Evolutionary conservation across 257 asterid species (phyloP).

Genomic region (Solanum tarapatanum): DNA sequence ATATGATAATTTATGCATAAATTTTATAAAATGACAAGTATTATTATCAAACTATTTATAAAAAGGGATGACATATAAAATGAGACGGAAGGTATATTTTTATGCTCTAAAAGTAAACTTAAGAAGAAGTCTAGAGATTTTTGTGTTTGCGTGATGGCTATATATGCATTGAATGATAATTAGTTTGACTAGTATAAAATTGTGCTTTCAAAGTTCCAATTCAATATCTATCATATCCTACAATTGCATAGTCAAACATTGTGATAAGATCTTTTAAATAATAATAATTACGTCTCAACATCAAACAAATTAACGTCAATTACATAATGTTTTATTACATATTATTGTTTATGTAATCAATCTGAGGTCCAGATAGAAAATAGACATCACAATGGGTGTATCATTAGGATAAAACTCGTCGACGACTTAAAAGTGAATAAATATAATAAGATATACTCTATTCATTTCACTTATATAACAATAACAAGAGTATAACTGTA

Average conservation of each 20-base stretch:
- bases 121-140: neutral
- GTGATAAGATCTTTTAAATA: neutral
- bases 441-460: accelerated
- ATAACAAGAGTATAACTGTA: neutral
- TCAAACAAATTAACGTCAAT: neutral
- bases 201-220: neutral
- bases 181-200: neutral
- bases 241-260: neutral
- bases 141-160: neutral
- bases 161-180: neutral
- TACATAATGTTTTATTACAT: neutral
- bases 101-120: neutral
- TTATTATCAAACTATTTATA: no score
- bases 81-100: no score
- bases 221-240: neutral
- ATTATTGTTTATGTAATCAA: neutral
- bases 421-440: neutral
- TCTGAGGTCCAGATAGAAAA: neutral
- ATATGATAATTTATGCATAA: no score
- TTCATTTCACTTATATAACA: neutral
- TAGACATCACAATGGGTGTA: neutral
- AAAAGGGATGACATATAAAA: no score
- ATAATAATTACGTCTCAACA: accelerated
- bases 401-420: neutral
- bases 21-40: no score